These are phyloP conservation scores for Paraphoma sp. DNA, from an alignment of 2,329 filamentous ascomycete genomes.

Conservation along the genomic window DNA sequence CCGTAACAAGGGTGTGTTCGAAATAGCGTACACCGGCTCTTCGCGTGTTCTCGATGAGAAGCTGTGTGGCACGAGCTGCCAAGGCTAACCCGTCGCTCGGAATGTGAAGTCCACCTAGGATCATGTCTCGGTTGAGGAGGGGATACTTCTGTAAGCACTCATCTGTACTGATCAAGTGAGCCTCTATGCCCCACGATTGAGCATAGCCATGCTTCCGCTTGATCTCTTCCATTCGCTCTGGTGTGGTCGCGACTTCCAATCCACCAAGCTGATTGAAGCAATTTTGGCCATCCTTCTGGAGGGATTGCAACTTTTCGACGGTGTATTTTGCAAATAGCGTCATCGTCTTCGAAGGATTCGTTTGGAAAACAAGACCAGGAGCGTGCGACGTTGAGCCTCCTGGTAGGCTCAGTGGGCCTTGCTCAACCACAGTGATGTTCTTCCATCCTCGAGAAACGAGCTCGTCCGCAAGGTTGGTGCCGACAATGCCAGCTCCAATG, in stretches of 20 bases:
- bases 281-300: constrained; percentile 51
- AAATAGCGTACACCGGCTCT: constrained; percentile 66
- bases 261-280: constrained; percentile 71
- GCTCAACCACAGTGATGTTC: constrained; percentile 69
- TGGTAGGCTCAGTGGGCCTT: constrained; percentile 67
- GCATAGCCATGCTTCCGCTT: constrained; percentile 69
- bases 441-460: constrained; percentile 67
- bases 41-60: constrained; percentile 65
- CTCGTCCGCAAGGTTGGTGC: constrained; percentile 69
- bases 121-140: constrained; percentile 58
- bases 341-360: constrained; percentile 64
- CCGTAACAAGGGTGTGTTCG: constrained; percentile 63
- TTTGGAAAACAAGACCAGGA: constrained; percentile 70
- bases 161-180: constrained; percentile 58
- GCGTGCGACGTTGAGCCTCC: constrained; percentile 72
- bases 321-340: constrained; percentile 67
- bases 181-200: constrained; percentile 66
- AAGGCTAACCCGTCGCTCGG: constrained; percentile 67
- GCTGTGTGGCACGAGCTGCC: constrained; percentile 66
- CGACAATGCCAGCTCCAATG: constrained; percentile 68
- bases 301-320: constrained; percentile 63
- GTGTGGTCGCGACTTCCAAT: constrained; percentile 67
- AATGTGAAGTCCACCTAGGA: constrained; percentile 66
- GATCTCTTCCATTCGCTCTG: constrained; percentile 64
- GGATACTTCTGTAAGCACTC: constrained; percentile 64